Base-by-base conservation (phyloP, 2,329 filamentous ascomycete genomes). In the Lachnellula hyalina region DNA sequence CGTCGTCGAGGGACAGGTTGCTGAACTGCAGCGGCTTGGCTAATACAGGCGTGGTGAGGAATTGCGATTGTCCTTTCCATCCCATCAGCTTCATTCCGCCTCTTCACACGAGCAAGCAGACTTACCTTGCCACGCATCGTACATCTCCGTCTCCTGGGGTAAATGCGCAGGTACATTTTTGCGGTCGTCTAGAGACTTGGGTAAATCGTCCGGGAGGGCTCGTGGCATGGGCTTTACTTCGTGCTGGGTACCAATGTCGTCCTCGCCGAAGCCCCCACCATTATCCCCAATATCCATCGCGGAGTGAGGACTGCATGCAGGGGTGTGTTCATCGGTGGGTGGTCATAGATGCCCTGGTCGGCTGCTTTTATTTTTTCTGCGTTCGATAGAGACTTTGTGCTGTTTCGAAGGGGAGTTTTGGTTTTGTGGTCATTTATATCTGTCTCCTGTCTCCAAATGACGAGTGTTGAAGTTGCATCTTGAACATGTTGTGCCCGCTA, bases 91-190 rank as follows among this genome's bases (percentile, higher is more conserved):
- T 61, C 53, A 60, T 51, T 52, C 52, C 25, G 38, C 47, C 57
- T 58, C 49, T 57, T 25, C n/a, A 51, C 41, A 32, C 25, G 36
- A 46, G 12, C 32, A 9, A 49, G 47, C 34, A 41, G 45, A 45
- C 36, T 46, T 71, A 87, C 93, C 93, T 85, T 97, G 91, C 94
- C 94, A 99, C 64, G 90, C 94, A 80, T 99, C 94, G 72, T 97
- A 99, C 76, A 96, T 90, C 77, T 97, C 94, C 41, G 92, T 96
- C 77, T 97, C 94, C 40, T 80, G 79, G 53, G 87, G 80, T 60
- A 85, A 81, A 47, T 72, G 64, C 28, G 76, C 78, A 4, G 85
- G 81, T 35, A 87, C 81, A 66, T 79, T 79, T 64, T 86, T 83
- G 57, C 94, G 84, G 75, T 99, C 94, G 71, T 99, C 87, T 53